Base-by-base conservation (phyloP, 2,329 filamentous ascomycete genomes). In the Gremmenia infestans region DNA sequence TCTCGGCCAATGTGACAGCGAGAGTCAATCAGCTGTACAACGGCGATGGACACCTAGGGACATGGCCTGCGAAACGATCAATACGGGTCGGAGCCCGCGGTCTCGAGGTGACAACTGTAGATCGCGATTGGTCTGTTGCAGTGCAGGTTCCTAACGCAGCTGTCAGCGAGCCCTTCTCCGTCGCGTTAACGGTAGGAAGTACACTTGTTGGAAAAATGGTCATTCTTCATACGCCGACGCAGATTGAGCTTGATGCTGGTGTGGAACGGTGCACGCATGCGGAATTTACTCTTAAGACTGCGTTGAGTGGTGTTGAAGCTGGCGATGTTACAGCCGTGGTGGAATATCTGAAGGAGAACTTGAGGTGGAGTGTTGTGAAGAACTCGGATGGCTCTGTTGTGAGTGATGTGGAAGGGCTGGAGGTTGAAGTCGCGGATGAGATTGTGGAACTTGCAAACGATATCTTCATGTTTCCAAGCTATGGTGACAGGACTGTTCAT, bases 1-100 rank as follows among this genome's bases (percentile, higher is more conserved):
- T 89, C 45, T 75, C 78, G 40, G 79, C 79, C 57, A 85, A 86
- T 62, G 74, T 89, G 23, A 78, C 81, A 48, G 78, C 81, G 0
- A 80, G 84, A 9, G 79, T 87, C 14, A 75, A 80, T 53, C 75
- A 71, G 1, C 69, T 91, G 19, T 77, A 76, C 60, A 54, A 54
- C 35, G 19, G 22, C 28, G 32, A 42, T 22, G 46, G 47, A 17
- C 19, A n/a, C n/a, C 22, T 45, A 8, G 25, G 25, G 5, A 17
- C 50, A 17, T 22, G 37, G 25, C 9, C 17, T n/a, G n/a, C 47
- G 8, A 49, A 43, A 17, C 23, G 25, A n/a, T 39, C 25, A 6
- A 22, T 15, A 9, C 4, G 6, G 15, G 39, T 15, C 42, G 1
- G 6, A 5, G 39, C 1, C 42, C 25, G 37, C n/a, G 37, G 5